Percentiles rank a stretch among this genome's conserved stretches.
phyloP scores from a whole-genome alignment of 441 rosid species.

The Adansonia gregorii region DNA sequence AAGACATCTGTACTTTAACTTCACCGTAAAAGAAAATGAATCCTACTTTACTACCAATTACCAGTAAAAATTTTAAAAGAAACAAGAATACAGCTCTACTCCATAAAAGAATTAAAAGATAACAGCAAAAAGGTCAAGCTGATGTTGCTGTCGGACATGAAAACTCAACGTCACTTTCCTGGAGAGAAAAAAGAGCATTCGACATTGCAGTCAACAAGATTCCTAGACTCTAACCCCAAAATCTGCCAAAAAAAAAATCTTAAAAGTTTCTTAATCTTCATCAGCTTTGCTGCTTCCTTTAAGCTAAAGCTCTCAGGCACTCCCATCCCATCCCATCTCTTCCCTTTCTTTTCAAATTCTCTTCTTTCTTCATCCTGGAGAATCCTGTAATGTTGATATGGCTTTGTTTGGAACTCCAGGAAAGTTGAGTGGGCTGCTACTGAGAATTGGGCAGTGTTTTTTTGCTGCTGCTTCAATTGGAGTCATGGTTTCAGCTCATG shows the following conservation, averaged over 20 bases:
- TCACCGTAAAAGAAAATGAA: not conserved
- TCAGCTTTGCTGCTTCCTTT: not conserved
- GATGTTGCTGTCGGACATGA: slow-evolving; percentile 10
- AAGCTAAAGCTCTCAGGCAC: not conserved
- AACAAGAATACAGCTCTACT: not conserved
- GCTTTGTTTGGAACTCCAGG: slow-evolving; percentile 82
- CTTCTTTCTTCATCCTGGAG: not conserved
- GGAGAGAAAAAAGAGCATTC: not conserved
- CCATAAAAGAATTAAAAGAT: not conserved
- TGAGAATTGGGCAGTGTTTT: slow-evolving; percentile 74
- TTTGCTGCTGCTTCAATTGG: slow-evolving; percentile 80
- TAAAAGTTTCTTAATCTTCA: not conserved
- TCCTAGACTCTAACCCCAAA: not conserved
- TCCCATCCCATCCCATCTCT: not conserved
- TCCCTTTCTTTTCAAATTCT: no score
- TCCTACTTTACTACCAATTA: slow-evolving; percentile 5
- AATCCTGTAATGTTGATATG: slow-evolving; percentile 44
- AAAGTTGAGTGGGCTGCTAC: slow-evolving; percentile 62
- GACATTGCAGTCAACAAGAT: not conserved
- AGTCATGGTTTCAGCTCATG: slow-evolving; percentile 66
- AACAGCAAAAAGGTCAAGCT: slow-evolving; percentile 5
- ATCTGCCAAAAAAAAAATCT: slow-evolving; percentile 11
- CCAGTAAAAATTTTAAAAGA: not conserved
- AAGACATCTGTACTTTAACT: not conserved
- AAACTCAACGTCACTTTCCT: slow-evolving; percentile 5